These are phyloP conservation scores for Boletus sp. DNA, from an alignment of 1,284 basidiomycete genomes.

Conservation along the genomic window DNA sequence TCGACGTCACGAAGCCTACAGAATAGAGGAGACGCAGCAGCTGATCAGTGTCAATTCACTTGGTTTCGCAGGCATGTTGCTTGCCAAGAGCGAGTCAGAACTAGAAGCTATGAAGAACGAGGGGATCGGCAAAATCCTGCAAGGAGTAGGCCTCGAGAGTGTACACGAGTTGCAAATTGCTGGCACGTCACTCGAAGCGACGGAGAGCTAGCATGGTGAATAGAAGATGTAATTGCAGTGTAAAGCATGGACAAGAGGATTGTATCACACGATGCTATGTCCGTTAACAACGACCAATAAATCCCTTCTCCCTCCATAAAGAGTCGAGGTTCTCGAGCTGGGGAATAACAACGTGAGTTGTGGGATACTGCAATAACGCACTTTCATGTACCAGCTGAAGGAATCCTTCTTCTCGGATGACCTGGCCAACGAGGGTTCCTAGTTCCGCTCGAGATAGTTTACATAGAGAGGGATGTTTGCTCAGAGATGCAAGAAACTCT, in stretches of 20 bases:
- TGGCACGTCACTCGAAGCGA: slow-evolving; percentile 35
- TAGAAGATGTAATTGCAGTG: not conserved
- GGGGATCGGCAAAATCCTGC: slow-evolving; percentile 56
- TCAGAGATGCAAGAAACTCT: slow-evolving; percentile 37
- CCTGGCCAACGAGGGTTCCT: slow-evolving; percentile 46
- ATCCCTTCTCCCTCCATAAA: slow-evolving; percentile 38
- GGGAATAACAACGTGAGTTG: slow-evolving; percentile 20
- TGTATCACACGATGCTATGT: not conserved
- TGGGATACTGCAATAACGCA: not conserved
- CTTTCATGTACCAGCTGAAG: slow-evolving; percentile 37
- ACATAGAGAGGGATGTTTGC: slow-evolving; percentile 43
- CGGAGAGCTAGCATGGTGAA: slow-evolving; percentile 10
- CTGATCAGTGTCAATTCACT: slow-evolving; percentile 73
- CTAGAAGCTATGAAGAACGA: slow-evolving; percentile 61
- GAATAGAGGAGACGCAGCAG: slow-evolving; percentile 47
- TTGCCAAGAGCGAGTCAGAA: slow-evolving; percentile 77
- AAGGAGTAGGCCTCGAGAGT: slow-evolving; percentile 57
- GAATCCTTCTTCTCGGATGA: slow-evolving; percentile 59
- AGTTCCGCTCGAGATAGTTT: slow-evolving; percentile 43
- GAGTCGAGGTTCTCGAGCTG: slow-evolving; percentile 41
- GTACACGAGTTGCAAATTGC: slow-evolving; percentile 58
- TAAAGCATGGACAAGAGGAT: slow-evolving; percentile 1
- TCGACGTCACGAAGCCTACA: slow-evolving; percentile 56
- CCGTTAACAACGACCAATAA: slow-evolving; percentile 27
- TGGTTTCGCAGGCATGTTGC: slow-evolving; percentile 82